Base-by-base conservation (phyloP, 352 stramenopile genomes). In the Pythium grandisporangium region DNA sequence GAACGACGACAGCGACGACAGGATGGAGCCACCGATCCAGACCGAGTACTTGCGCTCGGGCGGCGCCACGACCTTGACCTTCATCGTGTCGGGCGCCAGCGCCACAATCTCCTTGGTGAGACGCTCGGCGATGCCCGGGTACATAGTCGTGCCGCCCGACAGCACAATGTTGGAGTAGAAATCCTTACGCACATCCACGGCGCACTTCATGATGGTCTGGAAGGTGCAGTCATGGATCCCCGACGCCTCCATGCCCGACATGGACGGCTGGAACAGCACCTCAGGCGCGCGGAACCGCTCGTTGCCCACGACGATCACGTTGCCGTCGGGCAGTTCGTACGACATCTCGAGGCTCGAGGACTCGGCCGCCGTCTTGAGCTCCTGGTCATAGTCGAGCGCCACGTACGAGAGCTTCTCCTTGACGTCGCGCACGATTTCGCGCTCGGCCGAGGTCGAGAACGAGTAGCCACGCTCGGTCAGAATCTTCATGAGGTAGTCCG, bases 391-490 rank as follows among this genome's bases (percentile, higher is more conserved):
- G 61, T 98, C 84, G 30, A 95, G 61, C 13, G 93, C 89, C 5
- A 98, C 63, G 68, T 98, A 98, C 38, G 82, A 94, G 19, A 98
- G 73, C 64, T 96, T 97, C 72, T 99, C 95, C 86, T 99, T 99
- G 63, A 99, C 98, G 66, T 99, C 93, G 47, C 79, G 53, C 39
- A 79, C 68, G 59, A 98, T 98, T 75, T 98, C 94, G 54, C 91
- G 80, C 53, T 97, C 91, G 40, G 89, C 89, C 25, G 84, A 95
- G 26, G 89, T 97, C 17, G 82, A 96, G 79, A 97, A 96, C 29
- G 80, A 90, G 70, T 97, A 97, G 42, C 91, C 89, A 59, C 87
- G 77, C 63, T 97, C 87, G 5, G 84, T 96, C 43, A 98, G 58
- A 48, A 98, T 96, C 68, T 97, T 97, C 85, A 97, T 96, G 67